Percentiles rank a stretch among this genome's conserved stretches.
These are phyloP conservation scores for Gryganskiella cystojenkinii DNA, from an alignment of 192 early-diverging fungal species.

Conservation along the genomic window DNA sequence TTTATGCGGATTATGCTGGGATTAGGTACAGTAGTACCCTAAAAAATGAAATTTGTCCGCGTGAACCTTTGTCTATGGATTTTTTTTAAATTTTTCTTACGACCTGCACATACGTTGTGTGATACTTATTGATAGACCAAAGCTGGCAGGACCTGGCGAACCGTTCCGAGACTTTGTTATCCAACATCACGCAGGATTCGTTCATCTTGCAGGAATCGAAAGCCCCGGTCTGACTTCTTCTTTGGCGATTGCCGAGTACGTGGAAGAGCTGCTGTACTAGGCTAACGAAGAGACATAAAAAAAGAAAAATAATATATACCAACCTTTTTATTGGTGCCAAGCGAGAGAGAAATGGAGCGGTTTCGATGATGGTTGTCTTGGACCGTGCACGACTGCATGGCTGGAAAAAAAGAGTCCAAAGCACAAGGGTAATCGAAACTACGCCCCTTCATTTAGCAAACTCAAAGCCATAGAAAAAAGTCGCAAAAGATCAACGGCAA, in stretches of 20 bases:
- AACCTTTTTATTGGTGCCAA: no score
- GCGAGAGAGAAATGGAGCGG: no score
- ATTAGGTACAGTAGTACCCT: constrained; percentile 71
- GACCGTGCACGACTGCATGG: no score
- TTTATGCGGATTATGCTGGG: constrained; percentile 79
- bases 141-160: constrained; percentile 77
- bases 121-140: constrained; percentile 72
- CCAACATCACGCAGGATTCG: constrained; percentile 71
- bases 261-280: constrained; percentile 47
- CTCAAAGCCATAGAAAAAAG: no score
- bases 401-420: no score
- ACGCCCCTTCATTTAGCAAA: no score
- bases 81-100: background rate
- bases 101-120: background rate
- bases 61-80: background rate
- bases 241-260: constrained; percentile 81
- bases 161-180: constrained; percentile 84
- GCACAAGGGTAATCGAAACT: no score
- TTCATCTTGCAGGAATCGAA: constrained; percentile 86
- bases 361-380: no score
- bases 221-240: constrained; percentile 87
- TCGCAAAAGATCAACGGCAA: no score
- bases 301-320: no score
- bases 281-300: no score
- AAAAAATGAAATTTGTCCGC: no score